These are phyloP conservation scores for Xylaria longipes DNA, from an alignment of 495 filamentous ascomycete genomes.

Conservation along the genomic window DNA sequence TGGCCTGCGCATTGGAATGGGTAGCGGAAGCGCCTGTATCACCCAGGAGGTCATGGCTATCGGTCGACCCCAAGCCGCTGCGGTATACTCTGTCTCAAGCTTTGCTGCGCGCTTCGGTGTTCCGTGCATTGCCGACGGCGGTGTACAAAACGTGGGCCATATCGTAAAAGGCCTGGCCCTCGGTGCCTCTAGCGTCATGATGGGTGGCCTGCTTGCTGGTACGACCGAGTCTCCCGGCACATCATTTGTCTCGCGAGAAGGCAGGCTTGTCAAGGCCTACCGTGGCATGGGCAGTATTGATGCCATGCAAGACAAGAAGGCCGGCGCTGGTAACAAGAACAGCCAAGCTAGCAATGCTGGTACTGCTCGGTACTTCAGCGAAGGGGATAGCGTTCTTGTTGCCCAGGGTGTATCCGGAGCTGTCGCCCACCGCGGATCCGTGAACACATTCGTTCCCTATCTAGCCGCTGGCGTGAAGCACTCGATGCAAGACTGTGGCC, in stretches of 20 bases:
- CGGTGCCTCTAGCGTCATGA: conserved; percentile 97
- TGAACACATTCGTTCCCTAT: conserved; percentile 95
- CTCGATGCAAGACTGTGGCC: conserved; percentile 93
- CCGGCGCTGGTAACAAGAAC: conserved; percentile 68
- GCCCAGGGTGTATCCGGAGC: conserved; percentile 91
- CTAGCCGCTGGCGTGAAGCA: conserved; percentile 95
- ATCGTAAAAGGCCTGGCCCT: conserved; percentile 97
- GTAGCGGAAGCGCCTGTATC: conserved; percentile 96
- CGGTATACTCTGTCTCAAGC: conserved; percentile 84
- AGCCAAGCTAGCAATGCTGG: conserved; percentile 91
- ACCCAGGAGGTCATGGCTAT: conserved; percentile 99
- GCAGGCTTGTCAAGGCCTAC: conserved; percentile 98
- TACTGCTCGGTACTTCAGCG: conserved; percentile 97
- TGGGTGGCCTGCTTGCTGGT: conserved; percentile 96
- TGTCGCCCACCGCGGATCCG: conserved; percentile 69
- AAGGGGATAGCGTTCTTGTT: conserved; percentile 91
- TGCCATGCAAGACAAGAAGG: conserved; percentile 99
- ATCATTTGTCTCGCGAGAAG: conserved; percentile 93
- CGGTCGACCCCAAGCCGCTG: conserved; percentile 90
- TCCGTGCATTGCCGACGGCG: conserved; percentile 96
- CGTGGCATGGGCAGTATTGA: conserved; percentile 98
- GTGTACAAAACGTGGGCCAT: conserved; percentile 97
- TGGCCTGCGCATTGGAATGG: conserved; percentile 98
- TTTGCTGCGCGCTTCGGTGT: conserved; percentile 96
- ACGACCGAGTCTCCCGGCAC: conserved; percentile 97